Conservation (phyloP, 768 basidiomycete genomes). For the Hericium rajendrae region DNA sequence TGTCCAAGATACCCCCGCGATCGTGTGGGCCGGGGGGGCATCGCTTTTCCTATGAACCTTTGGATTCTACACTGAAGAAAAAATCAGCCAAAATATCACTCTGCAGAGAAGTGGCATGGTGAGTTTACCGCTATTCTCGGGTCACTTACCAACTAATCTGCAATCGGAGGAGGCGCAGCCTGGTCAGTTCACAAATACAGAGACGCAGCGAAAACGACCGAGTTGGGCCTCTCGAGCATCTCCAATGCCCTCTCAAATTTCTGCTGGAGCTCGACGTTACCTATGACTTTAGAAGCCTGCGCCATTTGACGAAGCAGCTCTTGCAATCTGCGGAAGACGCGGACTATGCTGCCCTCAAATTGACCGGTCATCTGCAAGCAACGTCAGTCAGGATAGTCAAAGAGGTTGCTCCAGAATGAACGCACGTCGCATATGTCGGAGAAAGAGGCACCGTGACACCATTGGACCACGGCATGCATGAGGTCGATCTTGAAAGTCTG, state of each 20-base stretch:
- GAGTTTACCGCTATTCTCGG: too few relatives aligned
- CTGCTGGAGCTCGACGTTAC: conserved; percentile 85
- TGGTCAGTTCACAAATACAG: conserved; percentile 48
- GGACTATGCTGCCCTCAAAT: conserved; percentile 94
- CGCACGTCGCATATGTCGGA: conserved; percentile 90
- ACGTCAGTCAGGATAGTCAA: neutral
- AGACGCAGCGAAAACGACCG: conserved; percentile 86
- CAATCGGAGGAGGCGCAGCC: too few relatives aligned
- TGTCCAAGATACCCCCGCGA: too few relatives aligned
- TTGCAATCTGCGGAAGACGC: conserved; percentile 89
- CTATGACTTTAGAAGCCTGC: conserved; percentile 91
- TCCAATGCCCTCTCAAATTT: conserved; percentile 90
- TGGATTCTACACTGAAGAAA: too few relatives aligned
- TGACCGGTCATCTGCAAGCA: conserved; percentile 77
- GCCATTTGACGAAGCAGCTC: conserved; percentile 96
- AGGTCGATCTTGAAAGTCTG: conserved; percentile 97
- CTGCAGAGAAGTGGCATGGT: too few relatives aligned
- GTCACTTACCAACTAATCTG: too few relatives aligned
- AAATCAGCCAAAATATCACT: too few relatives aligned
- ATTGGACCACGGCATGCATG: conserved; percentile 95
- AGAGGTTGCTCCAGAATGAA: neutral
- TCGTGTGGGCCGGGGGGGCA: too few relatives aligned
- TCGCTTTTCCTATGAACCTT: too few relatives aligned
- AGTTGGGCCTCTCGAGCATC: conserved; percentile 89
- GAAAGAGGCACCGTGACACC: conserved; percentile 96